phyloP scores from a whole-genome alignment of 106 monocot genomes.

The Phalaenopsis equestris region DNA sequence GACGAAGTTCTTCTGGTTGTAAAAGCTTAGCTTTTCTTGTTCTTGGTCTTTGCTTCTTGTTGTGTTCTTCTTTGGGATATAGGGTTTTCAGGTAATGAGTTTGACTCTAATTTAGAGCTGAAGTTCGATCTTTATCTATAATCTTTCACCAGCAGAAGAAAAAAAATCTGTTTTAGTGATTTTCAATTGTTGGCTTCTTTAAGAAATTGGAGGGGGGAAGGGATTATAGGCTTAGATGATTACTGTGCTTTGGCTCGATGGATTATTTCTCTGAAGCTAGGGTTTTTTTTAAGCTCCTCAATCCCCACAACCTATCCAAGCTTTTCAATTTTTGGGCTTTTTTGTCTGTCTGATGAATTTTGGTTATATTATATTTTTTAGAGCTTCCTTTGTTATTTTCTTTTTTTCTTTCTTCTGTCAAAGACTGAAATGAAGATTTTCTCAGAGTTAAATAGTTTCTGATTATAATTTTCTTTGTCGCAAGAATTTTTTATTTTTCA shows the following conservation, averaged over 20 bases:
- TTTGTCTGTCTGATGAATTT: too few species aligned
- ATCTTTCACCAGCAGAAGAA: background rate
- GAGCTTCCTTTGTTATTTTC: too few species aligned
- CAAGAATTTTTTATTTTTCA: background rate
- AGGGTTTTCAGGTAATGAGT: background rate
- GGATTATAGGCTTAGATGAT: background rate
- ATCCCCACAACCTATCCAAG: background rate
- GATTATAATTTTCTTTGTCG: background rate
- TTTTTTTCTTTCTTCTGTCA: background rate
- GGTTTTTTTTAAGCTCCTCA: conserved; percentile 1
- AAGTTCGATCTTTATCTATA: background rate
- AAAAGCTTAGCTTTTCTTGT: background rate
- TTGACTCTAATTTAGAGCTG: background rate
- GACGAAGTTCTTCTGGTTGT: background rate
- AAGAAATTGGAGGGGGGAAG: background rate
- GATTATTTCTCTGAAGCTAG: conserved; percentile 2
- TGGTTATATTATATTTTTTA: too few species aligned
- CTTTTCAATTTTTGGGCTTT: background rate
- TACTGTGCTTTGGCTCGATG: background rate
- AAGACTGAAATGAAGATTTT: background rate
- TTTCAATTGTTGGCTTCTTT: background rate
- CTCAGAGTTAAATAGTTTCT: background rate
- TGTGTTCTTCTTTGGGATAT: background rate
- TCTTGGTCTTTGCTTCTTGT: conserved; percentile 3
- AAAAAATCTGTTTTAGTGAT: background rate